Evolutionary conservation across 129 eudicot species (phyloP).

Genomic region (Arctium lappa): DNA sequence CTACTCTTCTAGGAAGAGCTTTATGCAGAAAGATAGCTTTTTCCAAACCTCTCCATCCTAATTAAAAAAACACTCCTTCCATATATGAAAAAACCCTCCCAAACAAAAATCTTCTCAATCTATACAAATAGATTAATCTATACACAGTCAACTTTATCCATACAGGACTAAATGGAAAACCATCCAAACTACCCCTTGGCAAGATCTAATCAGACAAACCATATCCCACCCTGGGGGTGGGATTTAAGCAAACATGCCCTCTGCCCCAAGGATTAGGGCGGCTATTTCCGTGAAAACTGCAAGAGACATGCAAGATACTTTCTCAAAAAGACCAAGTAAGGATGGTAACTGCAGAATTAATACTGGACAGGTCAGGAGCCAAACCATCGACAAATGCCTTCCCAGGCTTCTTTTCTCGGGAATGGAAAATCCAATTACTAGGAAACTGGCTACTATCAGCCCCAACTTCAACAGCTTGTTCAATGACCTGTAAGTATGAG

Average conservation of each 20-base stretch:
- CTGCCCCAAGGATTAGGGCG: neutral
- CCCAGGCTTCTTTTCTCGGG: constrained; percentile 94
- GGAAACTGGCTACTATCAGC: constrained; percentile 94
- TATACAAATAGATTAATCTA: neutral
- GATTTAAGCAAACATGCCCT: neutral
- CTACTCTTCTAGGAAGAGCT: neutral
- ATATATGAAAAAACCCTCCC: neutral
- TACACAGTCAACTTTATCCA: neutral
- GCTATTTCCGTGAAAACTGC: neutral
- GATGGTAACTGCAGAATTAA: too few species aligned
- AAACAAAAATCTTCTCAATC: neutral
- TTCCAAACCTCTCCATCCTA: neutral
- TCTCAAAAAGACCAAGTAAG: neutral
- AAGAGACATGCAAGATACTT: neutral
- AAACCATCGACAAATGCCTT: constrained; percentile 93
- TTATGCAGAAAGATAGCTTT: neutral
- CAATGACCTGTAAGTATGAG: constrained; percentile 76
- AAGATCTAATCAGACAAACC: neutral
- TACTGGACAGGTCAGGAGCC: constrained; percentile 39
- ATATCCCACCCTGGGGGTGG: too few species aligned
- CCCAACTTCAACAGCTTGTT: constrained; percentile 87
- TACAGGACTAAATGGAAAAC: neutral
- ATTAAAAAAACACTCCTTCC: neutral
- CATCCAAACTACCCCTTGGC: neutral
- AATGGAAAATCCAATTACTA: constrained; percentile 92